Evolutionary conservation across 202 grass and related monocot species (phyloP), one percentile per base, ranked within the genome.

Genomic region (Digitaria exilis): DNA sequence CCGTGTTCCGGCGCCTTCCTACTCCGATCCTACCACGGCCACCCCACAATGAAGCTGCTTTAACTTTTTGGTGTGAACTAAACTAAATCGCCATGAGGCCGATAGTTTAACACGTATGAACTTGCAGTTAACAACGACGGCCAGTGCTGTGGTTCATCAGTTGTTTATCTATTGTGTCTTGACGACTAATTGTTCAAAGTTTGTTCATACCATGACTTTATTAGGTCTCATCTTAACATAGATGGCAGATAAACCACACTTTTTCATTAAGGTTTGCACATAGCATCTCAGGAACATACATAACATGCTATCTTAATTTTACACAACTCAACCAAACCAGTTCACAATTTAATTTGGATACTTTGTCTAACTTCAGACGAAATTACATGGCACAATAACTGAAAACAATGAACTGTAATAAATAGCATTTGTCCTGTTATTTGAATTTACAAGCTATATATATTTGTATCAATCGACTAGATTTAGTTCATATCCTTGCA

Each of bases 391-490:
- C 31, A 83, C 29, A 18, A 35, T 19, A 78, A 37, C 43, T 26
- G 16, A 39, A 39, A 64, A 51, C 2, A 39, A 19, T 82, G n/a
- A n/a, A n/a, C n/a, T n/a, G 21, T 66, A n/a, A 48, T 59, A 75
- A 31, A 52, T 21, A 68, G 4, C 26, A 67, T 56, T 24, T 24
- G 76, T 14, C 13, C 21, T 58, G 50, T 86, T 62, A 77, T 81
- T 68, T 7, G 60, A 58, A 86, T 86, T 59, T 75, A 81, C 84
- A 86, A 57, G 32, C 49, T 59, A 26, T 57, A 28, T 10, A 49
- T 59, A 42, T 10, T 14, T 59, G 54, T 11, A 19, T 75, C 4
- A 8, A 65, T n/a, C 39, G 2, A 42, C n/a, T n/a, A 55, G 59
- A 14, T 57, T 57, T 31, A 56, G 37, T 43, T 64, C 71, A 32